Conservation (phyloP, 805 yeast genomes). For the Phaffomyces thermotolerans region DNA sequence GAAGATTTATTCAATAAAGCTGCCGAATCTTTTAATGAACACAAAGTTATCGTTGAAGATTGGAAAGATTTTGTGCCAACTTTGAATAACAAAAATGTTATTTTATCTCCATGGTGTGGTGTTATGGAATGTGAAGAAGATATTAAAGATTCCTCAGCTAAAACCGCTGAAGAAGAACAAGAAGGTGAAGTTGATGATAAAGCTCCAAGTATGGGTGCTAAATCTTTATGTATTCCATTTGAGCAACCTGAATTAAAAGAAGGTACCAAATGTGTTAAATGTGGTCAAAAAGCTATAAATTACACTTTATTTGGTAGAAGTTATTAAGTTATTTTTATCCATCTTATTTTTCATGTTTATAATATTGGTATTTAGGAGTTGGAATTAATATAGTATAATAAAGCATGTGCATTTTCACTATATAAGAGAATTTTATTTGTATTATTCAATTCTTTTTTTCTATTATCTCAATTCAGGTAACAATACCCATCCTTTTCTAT, state of each 20-base stretch:
- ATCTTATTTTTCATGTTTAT: not conserved
- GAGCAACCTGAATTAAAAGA: slow-evolving; percentile 77
- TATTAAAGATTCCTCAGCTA: slow-evolving; percentile 82
- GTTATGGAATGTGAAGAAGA: slow-evolving; percentile 90
- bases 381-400: slow-evolving; percentile 1
- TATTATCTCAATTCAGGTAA: slow-evolving; percentile 40
- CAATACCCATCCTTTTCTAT: slow-evolving; percentile 55
- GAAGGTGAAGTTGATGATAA: slow-evolving; percentile 89
- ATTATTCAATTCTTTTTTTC: too few species aligned
- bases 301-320: slow-evolving; percentile 98
- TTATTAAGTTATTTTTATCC: slow-evolving; percentile 40
- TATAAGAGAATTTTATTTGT: too few species aligned
- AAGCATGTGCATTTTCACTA: not conserved
- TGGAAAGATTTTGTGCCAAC: slow-evolving; percentile 93
- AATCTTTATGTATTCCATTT: slow-evolving; percentile 93
- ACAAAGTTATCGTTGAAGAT: slow-evolving; percentile 71
- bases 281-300: slow-evolving; percentile 67
- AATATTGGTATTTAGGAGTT: not conserved
- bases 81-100: slow-evolving; percentile 83
- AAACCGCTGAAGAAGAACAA: slow-evolving; percentile 47
- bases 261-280: slow-evolving; percentile 82
- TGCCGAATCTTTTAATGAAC: slow-evolving; percentile 73
- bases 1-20: slow-evolving; percentile 67
- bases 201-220: slow-evolving; percentile 99
- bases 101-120: slow-evolving; percentile 98